Evolutionary conservation across 768 basidiomycete genomes (phyloP).

Genomic region (Antrodiella citrinella): DNA sequence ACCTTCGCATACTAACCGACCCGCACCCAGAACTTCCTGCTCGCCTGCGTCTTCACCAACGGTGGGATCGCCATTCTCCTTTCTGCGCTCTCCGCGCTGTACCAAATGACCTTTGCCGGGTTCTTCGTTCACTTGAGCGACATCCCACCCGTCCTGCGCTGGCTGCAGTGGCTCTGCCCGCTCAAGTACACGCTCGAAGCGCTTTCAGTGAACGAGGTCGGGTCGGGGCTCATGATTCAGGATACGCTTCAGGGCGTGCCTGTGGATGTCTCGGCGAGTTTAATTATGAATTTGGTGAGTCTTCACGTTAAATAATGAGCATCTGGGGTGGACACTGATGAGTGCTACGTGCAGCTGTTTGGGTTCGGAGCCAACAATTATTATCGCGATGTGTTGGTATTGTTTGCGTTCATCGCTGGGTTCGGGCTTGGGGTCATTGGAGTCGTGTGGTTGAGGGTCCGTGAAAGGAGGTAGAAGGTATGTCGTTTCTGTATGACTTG

Average conservation of each 20-base stretch:
- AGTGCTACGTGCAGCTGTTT: constrained; percentile 48
- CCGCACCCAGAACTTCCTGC: constrained; percentile 74
- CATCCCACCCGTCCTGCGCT: constrained; percentile 87
- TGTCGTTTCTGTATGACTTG: too few species aligned
- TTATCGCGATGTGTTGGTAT: constrained; percentile 81
- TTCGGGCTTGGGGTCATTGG: constrained; percentile 67
- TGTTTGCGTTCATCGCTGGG: constrained; percentile 80
- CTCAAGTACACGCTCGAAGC: constrained; percentile 83
- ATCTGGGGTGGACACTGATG: constrained; percentile 4
- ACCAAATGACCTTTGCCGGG: constrained; percentile 84
- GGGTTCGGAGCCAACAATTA: constrained; percentile 79
- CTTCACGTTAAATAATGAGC: too few species aligned
- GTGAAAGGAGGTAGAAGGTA: constrained; percentile 65
- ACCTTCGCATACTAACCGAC: not conserved
- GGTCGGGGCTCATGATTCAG: constrained; percentile 76
- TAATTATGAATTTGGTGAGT: constrained; percentile 81
- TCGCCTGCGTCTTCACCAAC: constrained; percentile 76
- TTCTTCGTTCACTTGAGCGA: constrained; percentile 84
- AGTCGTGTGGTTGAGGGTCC: constrained; percentile 69
- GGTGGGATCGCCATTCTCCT: constrained; percentile 88
- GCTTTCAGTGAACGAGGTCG: constrained; percentile 86
- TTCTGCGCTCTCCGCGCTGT: constrained; percentile 66
- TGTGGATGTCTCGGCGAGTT: constrained; percentile 64
- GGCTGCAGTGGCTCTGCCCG: constrained; percentile 88
- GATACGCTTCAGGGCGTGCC: constrained; percentile 79